Evolutionary conservation across 371 early-diverging fungal genomes (phyloP).

Genomic region (Apophysomyces elegans): DNA sequence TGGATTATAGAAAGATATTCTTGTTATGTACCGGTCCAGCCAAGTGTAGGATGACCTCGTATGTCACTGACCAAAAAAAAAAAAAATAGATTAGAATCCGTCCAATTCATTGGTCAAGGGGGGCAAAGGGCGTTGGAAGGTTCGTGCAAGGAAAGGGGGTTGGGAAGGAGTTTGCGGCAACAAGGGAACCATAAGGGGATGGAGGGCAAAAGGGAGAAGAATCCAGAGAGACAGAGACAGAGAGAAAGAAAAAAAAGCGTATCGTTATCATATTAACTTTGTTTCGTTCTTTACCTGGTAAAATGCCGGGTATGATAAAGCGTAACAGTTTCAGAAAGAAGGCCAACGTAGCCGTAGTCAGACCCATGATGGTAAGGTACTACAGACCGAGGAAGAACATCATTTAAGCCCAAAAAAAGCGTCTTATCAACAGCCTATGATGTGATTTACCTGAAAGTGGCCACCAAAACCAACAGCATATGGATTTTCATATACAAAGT

Average conservation of each 20-base stretch:
- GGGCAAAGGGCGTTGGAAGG: conserved; percentile 6
- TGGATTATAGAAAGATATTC: neutral
- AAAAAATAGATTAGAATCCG: neutral
- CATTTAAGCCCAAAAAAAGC: too few species aligned
- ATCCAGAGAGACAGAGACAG: too few species aligned
- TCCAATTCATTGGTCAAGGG: conserved; percentile 12
- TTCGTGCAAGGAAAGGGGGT: neutral
- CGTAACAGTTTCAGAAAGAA: conserved; percentile 26
- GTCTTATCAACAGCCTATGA: neutral
- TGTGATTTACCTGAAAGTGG: conserved; percentile 41
- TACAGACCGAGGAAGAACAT: neutral
- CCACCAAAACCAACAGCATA: conserved; percentile 48
- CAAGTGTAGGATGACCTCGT: conserved; percentile 35
- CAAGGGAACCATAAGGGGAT: too few species aligned
- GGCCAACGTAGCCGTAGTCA: conserved; percentile 24
- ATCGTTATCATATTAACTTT: too few species aligned
- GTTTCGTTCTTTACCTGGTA: conserved; percentile 16
- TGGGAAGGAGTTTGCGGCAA: too few species aligned
- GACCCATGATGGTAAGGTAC: conserved; percentile 32
- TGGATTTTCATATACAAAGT: conserved; percentile 42
- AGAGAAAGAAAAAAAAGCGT: too few species aligned
- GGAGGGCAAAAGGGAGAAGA: too few species aligned
- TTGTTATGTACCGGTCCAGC: conserved; percentile 35
- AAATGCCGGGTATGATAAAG: conserved; percentile 16
- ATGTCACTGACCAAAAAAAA: conserved; percentile 15